Evolutionary conservation across 345 rosid genomes (phyloP), one percentile per base, ranked within the genome.

Genomic region (Jatropha curcas): DNA sequence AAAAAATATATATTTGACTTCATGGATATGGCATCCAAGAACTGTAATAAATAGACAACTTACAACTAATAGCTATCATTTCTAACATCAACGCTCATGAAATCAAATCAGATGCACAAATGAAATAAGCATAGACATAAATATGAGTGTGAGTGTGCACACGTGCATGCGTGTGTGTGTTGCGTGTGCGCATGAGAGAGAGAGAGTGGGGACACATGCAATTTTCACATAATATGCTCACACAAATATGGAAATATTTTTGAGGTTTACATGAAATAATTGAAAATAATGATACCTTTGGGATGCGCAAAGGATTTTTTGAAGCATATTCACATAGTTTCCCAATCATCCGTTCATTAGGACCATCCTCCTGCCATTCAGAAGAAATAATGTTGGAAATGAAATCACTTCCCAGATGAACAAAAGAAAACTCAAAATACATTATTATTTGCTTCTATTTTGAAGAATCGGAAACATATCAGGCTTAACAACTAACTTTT

Each of bases 291-390:
- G 58, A 60, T 89, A 96, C 99, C 97, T 87, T 91, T 5, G 99
- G 99, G 74, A 96, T 86, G 62, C 97, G 96, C 74, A 96, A 76
- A 72, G 98, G 93, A 67, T 96, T 93, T 81, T 85, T 96, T 63
- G 88, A 82, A 75, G 93, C 98, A 81, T 96, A 96, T 77, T 96
- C 98, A 80, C 99, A 96, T 33, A 96, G 87, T 82, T 91, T 96
- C 70, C 88, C 92, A 25, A 96, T 93, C 83, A 85, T 93, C 73
- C 98, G 82, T 60, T 93, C 99, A 83, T 91, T 93, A 43, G 91
- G 93, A 68, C 86, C 98, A 80, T 93, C 97, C 20, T 86, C 97
- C 98, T 96, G 81, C 73, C 79, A 84, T 68, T 60, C n/a, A 72
- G 60, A 71, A n/a, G 24, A 45, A 33, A 34, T 48, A 35, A 50